phyloP scores from a whole-genome alignment of 2,329 filamentous ascomycete genomes.

The Colletotrichum spaethianum region DNA sequence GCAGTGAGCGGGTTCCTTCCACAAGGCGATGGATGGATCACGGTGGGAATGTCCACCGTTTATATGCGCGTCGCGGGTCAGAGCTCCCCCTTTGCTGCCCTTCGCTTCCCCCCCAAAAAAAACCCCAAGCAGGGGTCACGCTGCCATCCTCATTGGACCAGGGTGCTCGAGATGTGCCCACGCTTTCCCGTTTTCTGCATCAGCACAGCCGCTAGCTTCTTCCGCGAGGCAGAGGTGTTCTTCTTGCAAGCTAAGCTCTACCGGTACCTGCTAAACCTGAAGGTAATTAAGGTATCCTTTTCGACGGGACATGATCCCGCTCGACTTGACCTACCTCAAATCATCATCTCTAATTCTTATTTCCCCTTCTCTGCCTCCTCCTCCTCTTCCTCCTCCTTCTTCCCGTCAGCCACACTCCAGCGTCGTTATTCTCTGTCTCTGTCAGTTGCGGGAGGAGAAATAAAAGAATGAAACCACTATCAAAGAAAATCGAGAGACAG shows the following conservation, averaged over 20 bases:
- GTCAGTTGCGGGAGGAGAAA: background rate
- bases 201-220: conserved; percentile 24
- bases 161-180: conserved; percentile 16
- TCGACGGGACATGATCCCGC: background rate
- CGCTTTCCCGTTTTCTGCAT: conserved; percentile 37
- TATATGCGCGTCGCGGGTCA: conserved; percentile 61
- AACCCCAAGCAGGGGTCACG: conserved; percentile 28
- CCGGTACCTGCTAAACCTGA: background rate
- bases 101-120: conserved; percentile 24
- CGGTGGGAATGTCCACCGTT: conserved; percentile 61
- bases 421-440: background rate
- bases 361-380: background rate
- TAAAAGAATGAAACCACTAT: background rate
- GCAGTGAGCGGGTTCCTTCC: conserved; percentile 30
- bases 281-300: background rate
- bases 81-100: conserved; percentile 34
- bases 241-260: background rate
- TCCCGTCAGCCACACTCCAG: no score
- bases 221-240: conserved; percentile 16
- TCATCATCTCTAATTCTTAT: background rate
- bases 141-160: conserved; percentile 30
- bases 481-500: background rate
- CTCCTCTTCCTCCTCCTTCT: background rate
- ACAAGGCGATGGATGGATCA: conserved; percentile 39
- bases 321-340: background rate